phyloP scores from a whole-genome alignment of 2,329 filamentous ascomycete genomes.

The Talaromyces sp. region DNA sequence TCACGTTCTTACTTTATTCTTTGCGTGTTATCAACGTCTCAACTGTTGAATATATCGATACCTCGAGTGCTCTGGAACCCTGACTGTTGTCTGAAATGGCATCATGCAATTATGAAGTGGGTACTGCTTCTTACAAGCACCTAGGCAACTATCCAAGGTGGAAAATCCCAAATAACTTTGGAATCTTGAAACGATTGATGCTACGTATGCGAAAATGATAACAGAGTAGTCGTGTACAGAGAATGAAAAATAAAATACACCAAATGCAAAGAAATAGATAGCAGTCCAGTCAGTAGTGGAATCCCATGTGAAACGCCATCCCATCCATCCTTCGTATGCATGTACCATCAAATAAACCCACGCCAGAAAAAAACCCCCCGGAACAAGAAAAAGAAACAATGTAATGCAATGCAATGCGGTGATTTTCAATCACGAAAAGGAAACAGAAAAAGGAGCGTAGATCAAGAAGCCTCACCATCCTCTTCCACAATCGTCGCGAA shows the following conservation, averaged over 20 bases:
- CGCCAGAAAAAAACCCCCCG: background rate
- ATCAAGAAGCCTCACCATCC: background rate
- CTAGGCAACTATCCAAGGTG: too few relatives aligned
- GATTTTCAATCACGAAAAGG: background rate
- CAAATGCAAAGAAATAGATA: background rate
- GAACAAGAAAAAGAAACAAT: background rate
- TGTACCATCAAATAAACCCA: background rate
- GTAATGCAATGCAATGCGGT: constrained; percentile 3
- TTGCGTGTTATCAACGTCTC: background rate
- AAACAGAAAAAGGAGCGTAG: background rate
- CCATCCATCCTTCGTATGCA: constrained; percentile 1
- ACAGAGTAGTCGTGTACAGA: background rate
- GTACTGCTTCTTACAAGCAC: too few relatives aligned
- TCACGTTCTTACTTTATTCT: background rate
- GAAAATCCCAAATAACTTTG: too few relatives aligned
- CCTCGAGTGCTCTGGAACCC: background rate
- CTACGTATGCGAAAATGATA: background rate
- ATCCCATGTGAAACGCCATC: constrained; percentile 1
- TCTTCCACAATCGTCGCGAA: constrained; percentile 70
- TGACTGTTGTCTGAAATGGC: background rate
- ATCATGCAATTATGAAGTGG: background rate
- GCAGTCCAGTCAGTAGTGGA: background rate
- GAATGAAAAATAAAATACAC: background rate
- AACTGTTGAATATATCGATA: background rate
- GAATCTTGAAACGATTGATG: background rate